phyloP scores from a whole-genome alignment of 225 moss, liverwort and hornwort genomes.

The Pleurozium schreberi region DNA sequence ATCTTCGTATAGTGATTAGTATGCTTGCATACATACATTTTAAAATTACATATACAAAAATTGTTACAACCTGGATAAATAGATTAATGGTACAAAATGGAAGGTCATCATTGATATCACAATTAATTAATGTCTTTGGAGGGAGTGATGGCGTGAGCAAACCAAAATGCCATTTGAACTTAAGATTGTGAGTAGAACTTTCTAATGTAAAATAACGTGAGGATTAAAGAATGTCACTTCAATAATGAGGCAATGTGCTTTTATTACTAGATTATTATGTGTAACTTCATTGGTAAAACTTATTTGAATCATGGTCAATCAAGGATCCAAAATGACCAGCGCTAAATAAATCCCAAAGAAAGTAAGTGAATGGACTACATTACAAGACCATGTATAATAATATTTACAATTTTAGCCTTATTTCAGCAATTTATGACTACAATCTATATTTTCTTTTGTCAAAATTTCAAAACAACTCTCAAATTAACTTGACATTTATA shows the following conservation, averaged over 20 bases:
- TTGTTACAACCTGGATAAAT: neutral
- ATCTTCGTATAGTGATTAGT: fast-evolving
- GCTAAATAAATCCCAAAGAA: neutral
- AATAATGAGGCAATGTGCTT: neutral
- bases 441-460: neutral
- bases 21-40: neutral
- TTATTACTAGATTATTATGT: neutral
- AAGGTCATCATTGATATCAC: too few species aligned
- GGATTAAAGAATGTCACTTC: neutral
- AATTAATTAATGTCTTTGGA: neutral
- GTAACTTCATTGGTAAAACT: neutral
- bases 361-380: neutral
- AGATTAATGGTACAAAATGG: neutral
- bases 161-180: neutral
- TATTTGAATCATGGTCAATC: neutral
- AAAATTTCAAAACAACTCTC: too few species aligned
- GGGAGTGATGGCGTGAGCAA: neutral
- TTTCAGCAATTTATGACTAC: neutral
- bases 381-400: neutral
- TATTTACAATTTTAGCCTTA: neutral
- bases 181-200: neutral
- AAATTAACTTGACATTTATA: too few species aligned
- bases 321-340: neutral
- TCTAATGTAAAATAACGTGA: neutral
- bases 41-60: neutral